Evolutionary conservation across 1,284 basidiomycete species (phyloP).

Genomic region (Ganoderma leucocontextum): DNA sequence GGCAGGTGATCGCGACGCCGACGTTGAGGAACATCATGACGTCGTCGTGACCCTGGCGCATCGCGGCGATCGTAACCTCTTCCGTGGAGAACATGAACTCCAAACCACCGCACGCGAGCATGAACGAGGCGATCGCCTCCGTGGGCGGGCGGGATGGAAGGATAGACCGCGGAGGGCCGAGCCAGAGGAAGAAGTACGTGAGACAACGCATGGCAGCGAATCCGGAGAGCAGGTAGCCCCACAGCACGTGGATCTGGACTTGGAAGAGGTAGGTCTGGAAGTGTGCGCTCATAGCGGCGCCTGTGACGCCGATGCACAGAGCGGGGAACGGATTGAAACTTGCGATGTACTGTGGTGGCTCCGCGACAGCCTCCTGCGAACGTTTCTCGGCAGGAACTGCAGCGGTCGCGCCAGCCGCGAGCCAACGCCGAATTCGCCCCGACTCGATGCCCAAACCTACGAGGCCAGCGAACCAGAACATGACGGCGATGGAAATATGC

Average conservation of each 20-base stretch:
- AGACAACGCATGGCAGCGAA: conserved; percentile 82
- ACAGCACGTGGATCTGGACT: conserved; percentile 89
- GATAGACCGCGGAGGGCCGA: conserved; percentile 77
- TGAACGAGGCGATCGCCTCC: conserved; percentile 90
- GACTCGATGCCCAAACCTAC: conserved; percentile 93
- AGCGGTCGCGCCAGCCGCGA: conserved; percentile 63
- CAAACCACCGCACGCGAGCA: conserved; percentile 88
- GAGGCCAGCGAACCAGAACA: conserved; percentile 96
- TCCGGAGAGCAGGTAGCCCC: conserved; percentile 91
- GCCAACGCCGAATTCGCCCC: conserved; percentile 72
- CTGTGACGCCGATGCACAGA: conserved; percentile 92
- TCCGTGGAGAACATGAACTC: conserved; percentile 94
- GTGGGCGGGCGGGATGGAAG: conserved; percentile 95
- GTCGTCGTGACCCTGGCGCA: conserved; percentile 91
- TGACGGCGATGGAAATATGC: conserved; percentile 94
- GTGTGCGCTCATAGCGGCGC: conserved; percentile 96
- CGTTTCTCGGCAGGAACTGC: conserved; percentile 49
- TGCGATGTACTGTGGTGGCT: conserved; percentile 77
- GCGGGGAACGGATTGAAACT: conserved; percentile 97
- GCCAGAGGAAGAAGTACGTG: conserved; percentile 96
- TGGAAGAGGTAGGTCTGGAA: conserved; percentile 91
- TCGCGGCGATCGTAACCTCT: conserved; percentile 90
- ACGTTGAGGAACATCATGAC: conserved; percentile 89
- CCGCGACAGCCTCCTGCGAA: conserved; percentile 54
- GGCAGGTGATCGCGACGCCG: conserved; percentile 83